phyloP scores from a whole-genome alignment of 208 protist species.

The Phytomonas francai region DNA sequence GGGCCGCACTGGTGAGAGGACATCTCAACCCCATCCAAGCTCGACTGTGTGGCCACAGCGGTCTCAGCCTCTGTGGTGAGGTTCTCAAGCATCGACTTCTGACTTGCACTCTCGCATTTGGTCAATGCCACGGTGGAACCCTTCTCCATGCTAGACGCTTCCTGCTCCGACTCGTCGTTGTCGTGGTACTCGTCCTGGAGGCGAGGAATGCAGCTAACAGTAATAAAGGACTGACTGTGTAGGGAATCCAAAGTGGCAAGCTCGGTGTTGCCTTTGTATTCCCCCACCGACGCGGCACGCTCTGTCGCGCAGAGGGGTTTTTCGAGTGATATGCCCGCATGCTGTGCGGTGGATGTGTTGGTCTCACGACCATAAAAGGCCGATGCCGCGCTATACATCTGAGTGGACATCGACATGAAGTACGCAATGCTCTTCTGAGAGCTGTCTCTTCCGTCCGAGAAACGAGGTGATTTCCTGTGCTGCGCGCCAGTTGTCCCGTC shows the following conservation, averaged over 20 bases:
- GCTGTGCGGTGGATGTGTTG: no score
- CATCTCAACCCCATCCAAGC: no score
- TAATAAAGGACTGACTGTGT: constrained; percentile 4
- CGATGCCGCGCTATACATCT: no score
- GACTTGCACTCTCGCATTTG: not conserved
- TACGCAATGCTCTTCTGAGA: no score
- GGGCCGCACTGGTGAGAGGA: not conserved
- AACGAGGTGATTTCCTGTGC: no score
- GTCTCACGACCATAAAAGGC: no score
- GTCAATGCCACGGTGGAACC: not conserved
- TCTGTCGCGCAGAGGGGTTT: no score
- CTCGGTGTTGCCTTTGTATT: not conserved
- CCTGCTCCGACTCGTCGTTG: not conserved
- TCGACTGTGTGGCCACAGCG: no score
- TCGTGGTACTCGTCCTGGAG: constrained; percentile 1
- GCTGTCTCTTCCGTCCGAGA: not conserved
- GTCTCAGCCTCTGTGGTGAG: no score
- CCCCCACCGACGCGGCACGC: not conserved
- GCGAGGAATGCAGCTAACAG: constrained; percentile 6
- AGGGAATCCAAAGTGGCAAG: not conserved
- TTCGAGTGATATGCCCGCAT: no score
- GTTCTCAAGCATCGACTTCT: not conserved
- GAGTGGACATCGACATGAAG: no score
- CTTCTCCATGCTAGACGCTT: not conserved
- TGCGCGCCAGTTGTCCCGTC: no score